These are phyloP conservation scores for Cerioporus squamosus DNA, from an alignment of 1,284 basidiomycete genomes.

Conservation along the genomic window DNA sequence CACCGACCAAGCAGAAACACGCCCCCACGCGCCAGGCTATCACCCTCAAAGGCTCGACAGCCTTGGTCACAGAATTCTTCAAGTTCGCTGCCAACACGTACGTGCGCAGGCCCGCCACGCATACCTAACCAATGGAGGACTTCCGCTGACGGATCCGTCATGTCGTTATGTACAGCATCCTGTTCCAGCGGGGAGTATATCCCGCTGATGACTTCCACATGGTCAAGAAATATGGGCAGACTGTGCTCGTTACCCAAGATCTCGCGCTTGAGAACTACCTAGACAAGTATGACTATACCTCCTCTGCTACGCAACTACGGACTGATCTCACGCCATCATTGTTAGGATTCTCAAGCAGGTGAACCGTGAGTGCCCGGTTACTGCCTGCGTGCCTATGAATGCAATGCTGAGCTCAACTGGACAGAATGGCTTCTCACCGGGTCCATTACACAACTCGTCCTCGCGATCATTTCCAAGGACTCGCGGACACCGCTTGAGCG, in stretches of 20 bases:
- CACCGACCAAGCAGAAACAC: slow-evolving; percentile 70
- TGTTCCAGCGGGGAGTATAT: slow-evolving; percentile 97
- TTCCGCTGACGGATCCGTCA: slow-evolving; percentile 2
- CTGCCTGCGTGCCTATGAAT: slow-evolving; percentile 2
- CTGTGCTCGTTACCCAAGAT: slow-evolving; percentile 93
- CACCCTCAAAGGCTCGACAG: slow-evolving; percentile 94
- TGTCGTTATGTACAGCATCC: slow-evolving; percentile 62
- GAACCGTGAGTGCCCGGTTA: slow-evolving; percentile 63
- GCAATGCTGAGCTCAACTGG: slow-evolving; percentile 4
- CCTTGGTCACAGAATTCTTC: slow-evolving; percentile 98
- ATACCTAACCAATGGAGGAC: background rate
- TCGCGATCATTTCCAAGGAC: slow-evolving; percentile 96
- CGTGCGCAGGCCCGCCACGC: slow-evolving; percentile 35
- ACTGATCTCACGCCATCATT: slow-evolving; percentile 2
- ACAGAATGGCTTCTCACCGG: slow-evolving; percentile 92
- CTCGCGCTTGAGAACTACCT: slow-evolving; percentile 93
- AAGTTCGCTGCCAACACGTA: slow-evolving; percentile 96
- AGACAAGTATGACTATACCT: slow-evolving; percentile 58
- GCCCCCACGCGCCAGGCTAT: slow-evolving; percentile 76
- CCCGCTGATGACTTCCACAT: slow-evolving; percentile 99
- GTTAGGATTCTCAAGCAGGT: slow-evolving; percentile 88
- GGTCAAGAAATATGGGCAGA: slow-evolving; percentile 98
- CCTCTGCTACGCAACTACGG: background rate
- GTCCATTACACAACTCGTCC: slow-evolving; percentile 89
- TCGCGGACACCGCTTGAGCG: slow-evolving; percentile 90